These are phyloP conservation scores for baker's yeast (Saccharomyces cerevisiae) DNA, from an alignment of 805 yeast species.

Conservation along the genomic window DNA sequence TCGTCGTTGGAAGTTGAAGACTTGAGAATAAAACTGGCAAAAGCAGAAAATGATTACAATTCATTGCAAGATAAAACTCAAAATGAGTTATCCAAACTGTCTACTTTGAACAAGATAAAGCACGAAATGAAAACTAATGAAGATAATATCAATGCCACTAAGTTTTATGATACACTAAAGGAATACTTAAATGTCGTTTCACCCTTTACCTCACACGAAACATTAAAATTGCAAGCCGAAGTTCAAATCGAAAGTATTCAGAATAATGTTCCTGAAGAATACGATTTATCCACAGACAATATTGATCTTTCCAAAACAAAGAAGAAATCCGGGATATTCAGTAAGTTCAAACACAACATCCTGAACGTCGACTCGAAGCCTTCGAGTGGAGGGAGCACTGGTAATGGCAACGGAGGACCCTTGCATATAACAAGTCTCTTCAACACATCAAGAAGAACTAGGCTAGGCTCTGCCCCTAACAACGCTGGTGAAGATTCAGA, in stretches of 20 bases:
- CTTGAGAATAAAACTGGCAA: conserved; percentile 44
- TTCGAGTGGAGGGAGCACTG: conserved; percentile 14
- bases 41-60: conserved; percentile 28
- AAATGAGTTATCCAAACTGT: conserved; percentile 27
- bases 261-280: conserved; percentile 62
- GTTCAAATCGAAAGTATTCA: conserved; percentile 89
- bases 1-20: conserved; percentile 50
- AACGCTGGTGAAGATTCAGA: conserved; percentile 6
- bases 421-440: background rate
- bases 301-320: conserved; percentile 38
- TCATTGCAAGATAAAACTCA: conserved; percentile 27
- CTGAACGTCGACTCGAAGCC: conserved; percentile 3
- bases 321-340: conserved; percentile 55
- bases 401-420: background rate
- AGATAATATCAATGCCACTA: conserved; percentile 35
- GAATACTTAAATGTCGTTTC: conserved; percentile 47
- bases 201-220: conserved; percentile 65
- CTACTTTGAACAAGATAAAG: conserved; percentile 25
- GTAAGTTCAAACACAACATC: conserved; percentile 26
- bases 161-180: conserved; percentile 37
- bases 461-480: background rate
- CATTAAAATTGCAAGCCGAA: conserved; percentile 62
- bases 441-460: background rate
- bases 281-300: conserved; percentile 54
- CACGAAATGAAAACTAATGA: conserved; percentile 37